A percentile compares a stretch with the other conserved stretches of the same genome.
phyloP scores from a whole-genome alignment of 202 grass and related monocot genomes.

The Eragrostis tef region DNA sequence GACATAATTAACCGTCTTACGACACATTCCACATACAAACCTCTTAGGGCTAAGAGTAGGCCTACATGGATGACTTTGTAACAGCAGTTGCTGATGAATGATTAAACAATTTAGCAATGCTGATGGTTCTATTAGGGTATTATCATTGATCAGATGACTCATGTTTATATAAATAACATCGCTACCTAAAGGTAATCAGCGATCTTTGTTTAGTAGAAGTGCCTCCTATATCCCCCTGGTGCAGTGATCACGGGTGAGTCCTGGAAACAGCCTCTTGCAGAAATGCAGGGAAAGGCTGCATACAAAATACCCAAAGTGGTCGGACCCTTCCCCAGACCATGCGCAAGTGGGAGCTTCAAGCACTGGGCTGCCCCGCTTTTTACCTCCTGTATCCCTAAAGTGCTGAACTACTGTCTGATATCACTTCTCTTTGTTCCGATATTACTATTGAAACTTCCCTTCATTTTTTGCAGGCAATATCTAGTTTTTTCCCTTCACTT shows the following conservation, averaged over 20 bases:
- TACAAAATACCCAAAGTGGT: too few relatives aligned
- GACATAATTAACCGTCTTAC: not conserved
- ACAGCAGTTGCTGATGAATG: not conserved
- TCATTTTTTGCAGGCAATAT: slow-evolving; percentile 61
- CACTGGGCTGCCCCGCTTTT: too few relatives aligned
- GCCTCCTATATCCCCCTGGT: too few relatives aligned
- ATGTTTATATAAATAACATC: not conserved
- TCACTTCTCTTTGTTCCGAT: not conserved
- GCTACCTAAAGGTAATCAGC: not conserved
- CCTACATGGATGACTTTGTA: slow-evolving; percentile 20
- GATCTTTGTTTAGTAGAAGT: slow-evolving; percentile 18
- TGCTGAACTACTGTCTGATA: not conserved
- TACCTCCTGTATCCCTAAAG: not conserved
- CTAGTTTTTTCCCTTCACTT: slow-evolving; percentile 86
- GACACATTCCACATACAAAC: not conserved
- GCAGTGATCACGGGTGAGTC: too few relatives aligned
- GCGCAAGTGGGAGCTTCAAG: too few relatives aligned
- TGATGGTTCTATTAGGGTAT: not conserved
- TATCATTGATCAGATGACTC: slow-evolving; percentile 9
- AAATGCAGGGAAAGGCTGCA: too few relatives aligned
- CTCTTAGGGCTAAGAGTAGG: not conserved
- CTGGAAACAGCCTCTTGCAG: too few relatives aligned
- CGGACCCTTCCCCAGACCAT: too few relatives aligned
- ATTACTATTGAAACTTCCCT: slow-evolving; percentile 16
- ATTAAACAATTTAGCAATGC: not conserved